Evolutionary conservation across 192 early-diverging fungal genomes (phyloP).

Genomic region (Coemansia sp.): DNA sequence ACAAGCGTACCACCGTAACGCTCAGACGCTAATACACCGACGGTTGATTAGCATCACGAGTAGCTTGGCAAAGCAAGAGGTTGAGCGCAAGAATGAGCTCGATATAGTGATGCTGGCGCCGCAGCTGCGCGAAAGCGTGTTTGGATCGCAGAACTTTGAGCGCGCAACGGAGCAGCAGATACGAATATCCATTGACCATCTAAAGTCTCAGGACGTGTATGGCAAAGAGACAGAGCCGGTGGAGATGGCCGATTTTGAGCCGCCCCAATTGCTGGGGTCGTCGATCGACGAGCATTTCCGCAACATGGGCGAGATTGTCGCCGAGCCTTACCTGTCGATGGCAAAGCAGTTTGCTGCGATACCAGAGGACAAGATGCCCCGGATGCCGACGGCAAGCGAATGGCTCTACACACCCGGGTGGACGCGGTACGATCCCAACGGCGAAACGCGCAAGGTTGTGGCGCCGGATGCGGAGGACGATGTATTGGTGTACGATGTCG

Average conservation of each 20-base stretch:
- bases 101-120: constrained; percentile 52
- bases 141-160: constrained; percentile 17
- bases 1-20: not conserved
- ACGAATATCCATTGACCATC: constrained; percentile 40
- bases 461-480: constrained; percentile 59
- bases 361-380: constrained; percentile 28
- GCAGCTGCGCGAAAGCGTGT: constrained; percentile 36
- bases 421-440: constrained; percentile 71
- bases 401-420: constrained; percentile 72
- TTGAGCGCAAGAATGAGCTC: constrained; percentile 44
- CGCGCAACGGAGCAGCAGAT: constrained; percentile 35
- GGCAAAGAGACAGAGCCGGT: constrained; percentile 40
- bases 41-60: not conserved
- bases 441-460: constrained; percentile 38
- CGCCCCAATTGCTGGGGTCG: constrained; percentile 55
- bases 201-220: constrained; percentile 45
- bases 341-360: constrained; percentile 52
- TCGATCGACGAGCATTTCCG: constrained; percentile 77
- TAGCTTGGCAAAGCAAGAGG: not conserved
- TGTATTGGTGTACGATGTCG: constrained; percentile 82
- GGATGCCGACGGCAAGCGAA: constrained; percentile 38
- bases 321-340: constrained; percentile 58
- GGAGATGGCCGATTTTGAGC: constrained; percentile 48
- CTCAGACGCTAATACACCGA: not conserved
- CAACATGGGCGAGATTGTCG: constrained; percentile 65